Evolutionary conservation across 2,329 filamentous ascomycete species (phyloP), one percentile per base, ranked within the genome.

Genomic region (Cryoendolithus antarcticus): DNA sequence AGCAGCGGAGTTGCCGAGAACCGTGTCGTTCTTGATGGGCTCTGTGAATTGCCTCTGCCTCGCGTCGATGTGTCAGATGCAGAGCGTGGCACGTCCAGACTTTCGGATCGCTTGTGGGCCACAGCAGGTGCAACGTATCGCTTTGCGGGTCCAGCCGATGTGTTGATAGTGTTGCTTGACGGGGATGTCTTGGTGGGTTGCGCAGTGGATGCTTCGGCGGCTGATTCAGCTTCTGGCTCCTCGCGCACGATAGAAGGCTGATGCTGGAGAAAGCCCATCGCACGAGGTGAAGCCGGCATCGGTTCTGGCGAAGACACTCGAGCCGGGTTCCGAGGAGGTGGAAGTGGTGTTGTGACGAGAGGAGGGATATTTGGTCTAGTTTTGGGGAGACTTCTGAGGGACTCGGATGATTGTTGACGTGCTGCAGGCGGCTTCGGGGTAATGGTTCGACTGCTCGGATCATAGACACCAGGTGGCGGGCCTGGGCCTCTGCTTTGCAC

Each of bases 11-110:
- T 66, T 7, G 70, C 54, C 1, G 75, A 75, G 56, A 86, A 86
- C 50, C 75, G 80, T 9, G 82, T 75, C 24, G 71, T 75, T 28
- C 81, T 72, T 13, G 66, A 70, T n/a, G 81, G 80, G 48, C 80
- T 86, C 38, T 67, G 53, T 9, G 55, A 58, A 5, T 35, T 46
- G 10, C 49, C 49, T 10, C 51, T 46, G 12, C 46, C 46, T 8
- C 54, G 49, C 8, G 41, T 48, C 27, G 35, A 37, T 15, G 43
- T 43, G 13, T 49, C 45, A 21, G 43, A 36, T 12, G 40, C 34
- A 8, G 35, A 40, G n/a, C 46, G 43, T 12, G 58, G 57, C 4
- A 60, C 49, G 32, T 60, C 57, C 3, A 61, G 49, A 39, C 55
- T 58, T n/a, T 45, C 45, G 8, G 56, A 52, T 34, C 57, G 49